Evolutionary conservation across 2,329 filamentous ascomycete genomes (phyloP).

Genomic region (Helotiales sp.): DNA sequence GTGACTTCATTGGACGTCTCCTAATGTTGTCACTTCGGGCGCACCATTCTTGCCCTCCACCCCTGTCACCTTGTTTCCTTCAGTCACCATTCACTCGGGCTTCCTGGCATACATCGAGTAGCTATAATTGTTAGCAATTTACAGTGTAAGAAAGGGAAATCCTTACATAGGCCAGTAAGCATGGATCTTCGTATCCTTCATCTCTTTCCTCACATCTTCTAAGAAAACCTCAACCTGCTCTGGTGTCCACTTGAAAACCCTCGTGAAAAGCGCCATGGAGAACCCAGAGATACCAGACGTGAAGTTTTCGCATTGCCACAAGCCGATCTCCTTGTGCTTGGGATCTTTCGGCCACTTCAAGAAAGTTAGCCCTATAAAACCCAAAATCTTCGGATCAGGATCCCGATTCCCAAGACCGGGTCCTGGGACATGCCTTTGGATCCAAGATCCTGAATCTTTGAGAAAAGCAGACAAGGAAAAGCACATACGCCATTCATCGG

Average conservation of each 20-base stretch:
- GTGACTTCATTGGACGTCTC: not conserved
- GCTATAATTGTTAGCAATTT: not conserved
- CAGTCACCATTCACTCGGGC: not conserved
- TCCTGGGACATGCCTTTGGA: too few relatives aligned
- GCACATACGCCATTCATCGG: conserved; percentile 53
- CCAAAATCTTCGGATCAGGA: too few relatives aligned
- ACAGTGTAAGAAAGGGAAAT: not conserved
- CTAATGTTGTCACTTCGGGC: not conserved
- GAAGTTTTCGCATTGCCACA: conserved; percentile 29
- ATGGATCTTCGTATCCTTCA: conserved; percentile 43
- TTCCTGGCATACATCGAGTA: not conserved
- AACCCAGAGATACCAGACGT: conserved; percentile 19
- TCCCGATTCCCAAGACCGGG: too few relatives aligned
- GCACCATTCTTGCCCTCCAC: too few relatives aligned
- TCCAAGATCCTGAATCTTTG: too few relatives aligned
- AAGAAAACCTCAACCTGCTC: conserved; percentile 38
- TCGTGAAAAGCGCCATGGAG: conserved; percentile 28
- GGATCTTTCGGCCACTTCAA: conserved; percentile 59
- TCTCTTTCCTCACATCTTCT: conserved; percentile 42
- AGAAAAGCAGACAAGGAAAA: too few relatives aligned
- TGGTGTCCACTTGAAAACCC: conserved; percentile 24
- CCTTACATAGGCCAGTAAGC: conserved; percentile 33
- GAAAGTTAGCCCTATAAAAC: too few relatives aligned
- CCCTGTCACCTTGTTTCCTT: too few relatives aligned
- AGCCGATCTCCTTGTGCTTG: conserved; percentile 35